These are phyloP conservation scores for Aspergillus puulaauensis DNA, from an alignment of 2,329 filamentous ascomycete genomes.

Conservation along the genomic window DNA sequence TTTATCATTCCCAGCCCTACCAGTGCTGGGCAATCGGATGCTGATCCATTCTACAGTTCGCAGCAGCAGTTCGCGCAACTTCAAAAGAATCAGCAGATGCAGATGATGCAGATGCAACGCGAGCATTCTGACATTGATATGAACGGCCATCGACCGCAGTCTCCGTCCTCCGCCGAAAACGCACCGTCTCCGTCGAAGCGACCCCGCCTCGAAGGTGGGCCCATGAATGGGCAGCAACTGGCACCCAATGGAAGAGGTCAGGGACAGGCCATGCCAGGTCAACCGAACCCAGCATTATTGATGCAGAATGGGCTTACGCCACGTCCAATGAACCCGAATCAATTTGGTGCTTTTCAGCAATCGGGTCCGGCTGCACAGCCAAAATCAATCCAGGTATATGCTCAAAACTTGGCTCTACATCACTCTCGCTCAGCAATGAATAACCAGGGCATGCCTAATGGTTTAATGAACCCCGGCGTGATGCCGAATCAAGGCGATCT, in stretches of 20 bases:
- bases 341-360: slow-evolving; percentile 68
- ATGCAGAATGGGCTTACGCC: slow-evolving; percentile 72
- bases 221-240: slow-evolving; percentile 75
- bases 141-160: slow-evolving; percentile 75
- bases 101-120: slow-evolving; percentile 78
- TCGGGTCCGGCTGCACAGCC: slow-evolving; percentile 62
- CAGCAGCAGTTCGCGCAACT: slow-evolving; percentile 71
- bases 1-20: neutral
- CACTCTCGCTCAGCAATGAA: slow-evolving; percentile 74
- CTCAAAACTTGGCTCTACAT: slow-evolving; percentile 78
- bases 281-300: slow-evolving; percentile 55
- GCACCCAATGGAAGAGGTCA: slow-evolving; percentile 71
- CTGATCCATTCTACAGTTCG: slow-evolving; percentile 43
- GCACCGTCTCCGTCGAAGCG: slow-evolving; percentile 91
- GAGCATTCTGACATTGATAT: slow-evolving; percentile 86
- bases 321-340: slow-evolving; percentile 68
- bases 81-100: slow-evolving; percentile 55
- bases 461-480: slow-evolving; percentile 60
- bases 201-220: slow-evolving; percentile 72
- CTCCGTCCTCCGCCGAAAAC: slow-evolving; percentile 80
- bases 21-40: slow-evolving; percentile 8
- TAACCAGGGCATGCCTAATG: slow-evolving; percentile 76
- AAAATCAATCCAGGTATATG: slow-evolving; percentile 86
- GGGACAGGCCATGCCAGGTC: slow-evolving; percentile 68
- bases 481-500: slow-evolving; percentile 79